Conservation (phyloP, 306 rosid genomes). For the Albizia julibrissin region DNA sequence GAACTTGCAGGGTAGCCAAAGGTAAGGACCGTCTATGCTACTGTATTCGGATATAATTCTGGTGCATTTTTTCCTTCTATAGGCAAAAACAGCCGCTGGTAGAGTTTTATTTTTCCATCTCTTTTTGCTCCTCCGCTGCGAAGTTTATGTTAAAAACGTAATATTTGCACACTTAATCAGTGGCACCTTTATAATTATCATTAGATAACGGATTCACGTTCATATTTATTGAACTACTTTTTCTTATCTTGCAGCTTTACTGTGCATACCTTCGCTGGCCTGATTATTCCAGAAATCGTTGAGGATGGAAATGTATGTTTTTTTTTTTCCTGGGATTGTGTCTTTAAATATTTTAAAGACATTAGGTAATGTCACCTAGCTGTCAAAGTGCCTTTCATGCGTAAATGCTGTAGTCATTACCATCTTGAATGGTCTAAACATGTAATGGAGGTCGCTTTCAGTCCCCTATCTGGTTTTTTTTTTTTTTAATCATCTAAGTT, state of each 20-base stretch:
- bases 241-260: slow-evolving; percentile 59
- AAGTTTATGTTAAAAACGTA: background rate
- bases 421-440: background rate
- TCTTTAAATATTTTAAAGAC: background rate
- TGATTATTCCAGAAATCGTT: slow-evolving; percentile 79
- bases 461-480: slow-evolving; percentile 3
- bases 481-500: slow-evolving; percentile 15
- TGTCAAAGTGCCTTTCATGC: too few relatives aligned
- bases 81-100: background rate
- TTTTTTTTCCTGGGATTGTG: background rate
- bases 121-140: background rate
- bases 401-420: background rate
- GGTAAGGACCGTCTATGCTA: slow-evolving; percentile 42
- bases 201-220: too few relatives aligned
- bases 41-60: background rate
- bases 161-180: background rate
- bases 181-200: background rate
- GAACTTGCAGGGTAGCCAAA: slow-evolving; percentile 72
- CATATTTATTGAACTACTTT: too few relatives aligned
- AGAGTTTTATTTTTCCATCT: background rate
- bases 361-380: too few relatives aligned
- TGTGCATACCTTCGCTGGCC: slow-evolving; percentile 87
- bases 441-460: background rate
- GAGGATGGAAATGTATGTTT: slow-evolving; percentile 71
- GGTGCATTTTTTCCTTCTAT: background rate